phyloP scores from a whole-genome alignment of 208 protist genomes.

The Leishmania major region DNA sequence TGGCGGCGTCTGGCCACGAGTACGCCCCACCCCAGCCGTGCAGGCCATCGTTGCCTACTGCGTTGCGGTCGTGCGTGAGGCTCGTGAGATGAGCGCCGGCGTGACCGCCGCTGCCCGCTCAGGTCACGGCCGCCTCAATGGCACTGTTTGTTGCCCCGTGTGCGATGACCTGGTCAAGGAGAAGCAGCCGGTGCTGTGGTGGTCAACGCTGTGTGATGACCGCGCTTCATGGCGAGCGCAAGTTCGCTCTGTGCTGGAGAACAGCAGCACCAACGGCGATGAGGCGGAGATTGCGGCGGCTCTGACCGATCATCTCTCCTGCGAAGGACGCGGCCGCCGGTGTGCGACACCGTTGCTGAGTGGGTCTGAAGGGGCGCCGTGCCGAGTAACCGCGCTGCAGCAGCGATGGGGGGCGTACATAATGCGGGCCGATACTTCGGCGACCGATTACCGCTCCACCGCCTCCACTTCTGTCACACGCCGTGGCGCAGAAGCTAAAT shows the following conservation, averaged over 20 bases:
- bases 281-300: conserved; percentile 9
- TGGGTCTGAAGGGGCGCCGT: conserved; percentile 16
- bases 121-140: not conserved
- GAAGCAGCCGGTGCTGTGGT: conserved; percentile 30
- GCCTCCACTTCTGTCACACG: not conserved
- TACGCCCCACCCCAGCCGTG: conserved; percentile 19
- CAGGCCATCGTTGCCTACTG: conserved; percentile 39
- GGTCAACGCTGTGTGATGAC: conserved; percentile 44
- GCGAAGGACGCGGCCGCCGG: conserved; percentile 21
- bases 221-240: conserved; percentile 29
- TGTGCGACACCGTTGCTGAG: conserved; percentile 29
- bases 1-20: conserved; percentile 1
- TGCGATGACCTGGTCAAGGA: conserved; percentile 39
- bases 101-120: conserved; percentile 22
- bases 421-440: conserved; percentile 2
- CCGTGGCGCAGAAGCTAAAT: not conserved
- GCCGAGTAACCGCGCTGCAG: conserved; percentile 20
- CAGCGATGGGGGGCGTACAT: conserved; percentile 19
- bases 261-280: conserved; percentile 10
- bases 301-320: conserved; percentile 14
- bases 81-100: conserved; percentile 29
- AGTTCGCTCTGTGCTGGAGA: conserved; percentile 26
- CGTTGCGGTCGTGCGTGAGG: conserved; percentile 47
- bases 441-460: not conserved
- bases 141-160: conserved; percentile 40